These are phyloP conservation scores for Phytophthora hybrid DNA, from an alignment of 352 stramenopile species.

Conservation along the genomic window DNA sequence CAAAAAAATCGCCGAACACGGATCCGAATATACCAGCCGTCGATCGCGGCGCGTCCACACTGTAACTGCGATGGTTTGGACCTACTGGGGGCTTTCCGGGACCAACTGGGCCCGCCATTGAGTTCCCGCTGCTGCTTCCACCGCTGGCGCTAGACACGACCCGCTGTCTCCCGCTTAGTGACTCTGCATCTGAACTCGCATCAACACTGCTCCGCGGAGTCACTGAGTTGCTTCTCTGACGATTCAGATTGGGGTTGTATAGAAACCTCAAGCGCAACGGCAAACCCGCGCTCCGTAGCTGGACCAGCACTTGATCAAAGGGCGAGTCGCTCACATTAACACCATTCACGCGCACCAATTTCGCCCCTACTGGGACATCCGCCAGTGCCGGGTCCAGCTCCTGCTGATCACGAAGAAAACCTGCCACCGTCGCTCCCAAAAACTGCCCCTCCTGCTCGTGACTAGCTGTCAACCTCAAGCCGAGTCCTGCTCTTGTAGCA, in stretches of 20 bases:
- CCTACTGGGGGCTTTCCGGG: conserved; percentile 4
- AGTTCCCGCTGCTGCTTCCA: conserved; percentile 31
- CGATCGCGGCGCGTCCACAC: conserved; percentile 54
- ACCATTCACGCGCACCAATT: conserved; percentile 80
- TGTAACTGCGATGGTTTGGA: conserved; percentile 54
- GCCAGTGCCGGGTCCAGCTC: conserved; percentile 70
- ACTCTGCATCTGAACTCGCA: conserved; percentile 17
- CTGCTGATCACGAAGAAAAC: conserved; percentile 66
- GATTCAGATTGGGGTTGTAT: conserved; percentile 64
- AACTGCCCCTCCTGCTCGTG: conserved; percentile 69
- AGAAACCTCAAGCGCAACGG: conserved; percentile 74
- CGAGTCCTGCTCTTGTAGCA: conserved; percentile 58
- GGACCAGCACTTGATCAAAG: conserved; percentile 71
- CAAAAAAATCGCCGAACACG: conserved; percentile 80
- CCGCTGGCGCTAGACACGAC: conserved; percentile 15
- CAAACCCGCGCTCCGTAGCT: conserved; percentile 55
- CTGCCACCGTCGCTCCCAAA: conserved; percentile 74
- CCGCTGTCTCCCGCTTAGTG: conserved; percentile 18
- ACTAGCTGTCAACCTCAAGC: conserved; percentile 64
- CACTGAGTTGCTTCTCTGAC: conserved; percentile 29
- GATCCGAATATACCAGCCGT: conserved; percentile 62
- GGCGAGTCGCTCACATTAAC: conserved; percentile 61
- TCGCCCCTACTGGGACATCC: conserved; percentile 66
- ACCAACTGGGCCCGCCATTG: conserved; percentile 2
- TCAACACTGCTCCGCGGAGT: conserved; percentile 20